Evolutionary conservation across 2,329 filamentous ascomycete genomes (phyloP).

Genomic region (Hypoxylon sp.): DNA sequence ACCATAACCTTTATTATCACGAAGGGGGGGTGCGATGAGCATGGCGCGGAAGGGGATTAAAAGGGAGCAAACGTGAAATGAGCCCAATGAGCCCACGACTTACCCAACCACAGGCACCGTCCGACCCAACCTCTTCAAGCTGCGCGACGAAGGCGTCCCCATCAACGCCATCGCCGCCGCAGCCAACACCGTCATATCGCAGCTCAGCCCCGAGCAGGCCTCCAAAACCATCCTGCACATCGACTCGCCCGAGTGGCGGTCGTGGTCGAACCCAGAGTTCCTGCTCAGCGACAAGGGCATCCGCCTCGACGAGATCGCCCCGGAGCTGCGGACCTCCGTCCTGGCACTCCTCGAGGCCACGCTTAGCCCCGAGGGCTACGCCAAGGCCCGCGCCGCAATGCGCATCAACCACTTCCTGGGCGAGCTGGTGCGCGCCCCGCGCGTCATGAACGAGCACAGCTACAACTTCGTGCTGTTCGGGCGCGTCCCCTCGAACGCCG

Average conservation of each 20-base stretch:
- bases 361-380: slow-evolving; percentile 78
- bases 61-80: not conserved
- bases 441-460: slow-evolving; percentile 79
- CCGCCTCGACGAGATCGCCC: slow-evolving; percentile 73
- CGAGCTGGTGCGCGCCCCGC: slow-evolving; percentile 72
- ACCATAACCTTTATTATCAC: slow-evolving; percentile 3
- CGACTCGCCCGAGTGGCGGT: slow-evolving; percentile 79
- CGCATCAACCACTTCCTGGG: slow-evolving; percentile 82
- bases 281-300: slow-evolving; percentile 77
- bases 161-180: slow-evolving; percentile 70
- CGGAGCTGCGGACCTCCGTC: slow-evolving; percentile 63
- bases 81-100: not conserved
- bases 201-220: slow-evolving; percentile 65
- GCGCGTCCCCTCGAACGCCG: slow-evolving; percentile 63
- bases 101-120: slow-evolving; percentile 61
- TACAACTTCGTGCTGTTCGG: slow-evolving; percentile 85
- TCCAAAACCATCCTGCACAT: slow-evolving; percentile 70
- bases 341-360: slow-evolving; percentile 70
- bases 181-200: slow-evolving; percentile 61
- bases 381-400: slow-evolving; percentile 78
- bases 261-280: slow-evolving; percentile 81
- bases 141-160: slow-evolving; percentile 75
- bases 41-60: not conserved
- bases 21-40: not conserved
- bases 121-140: slow-evolving; percentile 66